Base-by-base conservation (phyloP, 495 filamentous ascomycete species). In the Podospora comata region DNA sequence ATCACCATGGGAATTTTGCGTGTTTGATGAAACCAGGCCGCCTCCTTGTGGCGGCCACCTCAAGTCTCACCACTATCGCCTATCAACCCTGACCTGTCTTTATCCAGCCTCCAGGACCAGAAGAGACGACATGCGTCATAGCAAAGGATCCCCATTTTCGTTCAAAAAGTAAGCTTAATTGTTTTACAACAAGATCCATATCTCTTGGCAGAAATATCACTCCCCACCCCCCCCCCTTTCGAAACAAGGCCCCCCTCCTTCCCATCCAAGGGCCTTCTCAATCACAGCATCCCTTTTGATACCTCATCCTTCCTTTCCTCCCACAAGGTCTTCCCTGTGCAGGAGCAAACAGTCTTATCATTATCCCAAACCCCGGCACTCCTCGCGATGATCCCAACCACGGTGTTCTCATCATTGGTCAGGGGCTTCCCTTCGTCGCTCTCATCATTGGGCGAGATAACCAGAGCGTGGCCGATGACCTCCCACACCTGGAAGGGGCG, bases 281-380 rank as follows among this genome's bases (percentile, higher is more conserved):
- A 62, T 86, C 74, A 96, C 63, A 89, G 78, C 91, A 99, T 97
- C 6, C 95, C 95, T 80, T 90, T 91, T 59, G 80, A 83, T 59
- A 93, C 88, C 80, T 96, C 90, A 75, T 98, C 94, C 81, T 89
- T 90, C 75, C 95, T 85, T 83, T 99, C 95, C 79, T 98, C 90
- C 95, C 95, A 99, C 39, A 99, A 84, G 72, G 93, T 97, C 88
- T 99, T 97, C 3, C 95, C 95, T 55, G 92, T 96, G 79, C 95
- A 98, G 16, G 91, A 94, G 66, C 87, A 89, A 30, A 99, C 95
- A 73, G 91, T 97, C 85, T 97, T 99, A 76, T 97, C 93, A 75
- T 99, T 98, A 77, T 97, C 94, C 95, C 95, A 98, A 64, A 96
- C 90, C 16, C 95, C 95, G 27, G 95, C 94, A 79, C 92, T 97